Conservation (phyloP, 306 rosid species). For the Prunus davidiana region DNA sequence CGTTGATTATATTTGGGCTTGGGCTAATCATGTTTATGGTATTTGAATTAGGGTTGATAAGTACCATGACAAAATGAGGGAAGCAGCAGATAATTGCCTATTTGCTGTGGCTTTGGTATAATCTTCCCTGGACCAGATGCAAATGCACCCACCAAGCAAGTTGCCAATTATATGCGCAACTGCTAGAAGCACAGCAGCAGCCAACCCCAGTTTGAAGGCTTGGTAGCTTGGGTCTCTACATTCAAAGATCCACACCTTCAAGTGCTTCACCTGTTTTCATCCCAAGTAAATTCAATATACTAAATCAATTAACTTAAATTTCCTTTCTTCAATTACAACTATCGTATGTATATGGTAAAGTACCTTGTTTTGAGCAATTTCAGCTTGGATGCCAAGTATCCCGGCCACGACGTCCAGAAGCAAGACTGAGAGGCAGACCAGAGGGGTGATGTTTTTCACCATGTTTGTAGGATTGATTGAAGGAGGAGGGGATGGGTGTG, state of each 20-base stretch:
- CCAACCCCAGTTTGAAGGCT: conserved; percentile 73
- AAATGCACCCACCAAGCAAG: conserved; percentile 67
- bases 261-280: conserved; percentile 50
- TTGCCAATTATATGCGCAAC: conserved; percentile 59
- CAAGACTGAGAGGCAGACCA: conserved; percentile 56
- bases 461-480: conserved; percentile 29
- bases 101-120: conserved; percentile 41
- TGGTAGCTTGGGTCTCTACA: conserved; percentile 66
- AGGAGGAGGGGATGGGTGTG: conserved; percentile 13
- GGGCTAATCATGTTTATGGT: not conserved
- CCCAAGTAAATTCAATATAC: not conserved
- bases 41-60: not conserved
- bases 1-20: not conserved
- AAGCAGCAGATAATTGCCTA: conserved; percentile 44
- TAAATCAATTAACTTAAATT: not conserved
- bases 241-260: conserved; percentile 55
- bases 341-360: too few relatives aligned
- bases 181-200: conserved; percentile 56
- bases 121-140: conserved; percentile 42
- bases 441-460: conserved; percentile 48
- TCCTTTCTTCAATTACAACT: too few relatives aligned
- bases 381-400: conserved; percentile 80
- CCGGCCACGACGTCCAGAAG: conserved; percentile 62
- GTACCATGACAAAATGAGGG: conserved; percentile 65
- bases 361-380: conserved; percentile 82